phyloP scores from a whole-genome alignment of 768 basidiomycete species.

The Leccinum longicurvipes region DNA sequence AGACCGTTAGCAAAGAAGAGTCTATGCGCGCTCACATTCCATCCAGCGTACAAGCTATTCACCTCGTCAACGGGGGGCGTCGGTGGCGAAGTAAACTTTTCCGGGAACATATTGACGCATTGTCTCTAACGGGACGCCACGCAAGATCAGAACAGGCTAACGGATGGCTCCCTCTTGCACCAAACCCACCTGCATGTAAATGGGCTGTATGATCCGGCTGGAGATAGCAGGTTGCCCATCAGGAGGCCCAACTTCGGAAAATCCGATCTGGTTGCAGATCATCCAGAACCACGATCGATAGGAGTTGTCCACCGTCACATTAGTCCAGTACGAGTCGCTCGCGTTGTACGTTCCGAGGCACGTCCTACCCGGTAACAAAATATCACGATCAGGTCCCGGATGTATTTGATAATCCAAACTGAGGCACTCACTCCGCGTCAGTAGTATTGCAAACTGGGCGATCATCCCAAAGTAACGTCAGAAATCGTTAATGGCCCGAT shows the following conservation, averaged over 20 bases:
- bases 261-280: slow-evolving; percentile 71
- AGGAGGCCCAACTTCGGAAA: slow-evolving; percentile 39
- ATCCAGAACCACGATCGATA: slow-evolving; percentile 71
- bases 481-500: background rate
- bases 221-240: background rate
- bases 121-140: background rate
- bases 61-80: background rate
- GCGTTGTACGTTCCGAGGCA: slow-evolving; percentile 43
- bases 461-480: too few species aligned
- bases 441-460: background rate
- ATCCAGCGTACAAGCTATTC: background rate
- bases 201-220: background rate
- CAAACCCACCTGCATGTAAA: background rate
- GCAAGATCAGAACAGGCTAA: background rate
- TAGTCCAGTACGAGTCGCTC: slow-evolving; percentile 45
- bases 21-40: background rate
- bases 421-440: too few species aligned
- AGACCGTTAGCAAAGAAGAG: background rate
- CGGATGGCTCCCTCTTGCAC: background rate
- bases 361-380: slow-evolving; percentile 21
- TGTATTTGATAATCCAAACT: too few species aligned
- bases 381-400: too few species aligned
- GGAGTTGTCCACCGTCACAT: slow-evolving; percentile 52
- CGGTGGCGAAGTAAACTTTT: background rate
- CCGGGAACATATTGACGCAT: background rate